phyloP scores from a whole-genome alignment of 768 basidiomycete species.

The Trametes cinnabarina region DNA sequence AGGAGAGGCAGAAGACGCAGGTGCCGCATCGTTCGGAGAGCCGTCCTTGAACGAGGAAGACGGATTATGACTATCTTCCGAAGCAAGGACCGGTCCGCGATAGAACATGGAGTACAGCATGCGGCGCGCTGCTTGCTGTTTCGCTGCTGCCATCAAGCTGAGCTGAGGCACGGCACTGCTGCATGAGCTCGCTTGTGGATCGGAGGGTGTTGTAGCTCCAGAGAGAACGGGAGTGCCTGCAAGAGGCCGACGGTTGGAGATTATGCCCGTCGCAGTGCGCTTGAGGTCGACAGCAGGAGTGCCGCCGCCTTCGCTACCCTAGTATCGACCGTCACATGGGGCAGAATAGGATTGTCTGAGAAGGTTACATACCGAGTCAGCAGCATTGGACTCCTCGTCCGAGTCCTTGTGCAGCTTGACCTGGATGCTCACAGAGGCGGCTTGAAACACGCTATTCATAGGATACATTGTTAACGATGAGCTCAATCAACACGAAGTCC shows the following conservation, averaged over 20 bases:
- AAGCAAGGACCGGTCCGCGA: constrained; percentile 67
- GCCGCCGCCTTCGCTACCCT: constrained; percentile 20
- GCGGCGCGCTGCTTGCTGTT: constrained; percentile 73
- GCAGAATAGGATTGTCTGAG: too few species aligned
- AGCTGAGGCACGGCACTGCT: constrained; percentile 35
- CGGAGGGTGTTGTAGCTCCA: constrained; percentile 36
- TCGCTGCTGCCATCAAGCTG: constrained; percentile 61
- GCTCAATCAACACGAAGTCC: background rate
- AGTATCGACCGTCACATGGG: too few species aligned
- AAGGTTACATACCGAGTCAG: too few species aligned
- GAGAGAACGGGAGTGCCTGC: constrained; percentile 48
- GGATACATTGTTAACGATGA: background rate
- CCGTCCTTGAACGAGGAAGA: background rate
- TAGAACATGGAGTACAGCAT: constrained; percentile 80
- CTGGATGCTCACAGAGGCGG: constrained; percentile 80
- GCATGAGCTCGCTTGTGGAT: constrained; percentile 34
- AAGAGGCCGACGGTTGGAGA: constrained; percentile 66
- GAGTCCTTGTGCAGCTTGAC: constrained; percentile 59
- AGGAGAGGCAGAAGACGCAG: background rate
- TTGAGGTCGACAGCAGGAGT: constrained; percentile 32
- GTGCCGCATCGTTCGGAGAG: background rate
- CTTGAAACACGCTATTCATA: constrained; percentile 78
- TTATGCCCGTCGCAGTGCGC: constrained; percentile 71
- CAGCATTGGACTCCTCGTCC: constrained; percentile 45
- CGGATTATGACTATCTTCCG: constrained; percentile 24